Evolutionary conservation across 2,329 filamentous ascomycete species (phyloP).

Genomic region (Diplodia scrobiculata): DNA sequence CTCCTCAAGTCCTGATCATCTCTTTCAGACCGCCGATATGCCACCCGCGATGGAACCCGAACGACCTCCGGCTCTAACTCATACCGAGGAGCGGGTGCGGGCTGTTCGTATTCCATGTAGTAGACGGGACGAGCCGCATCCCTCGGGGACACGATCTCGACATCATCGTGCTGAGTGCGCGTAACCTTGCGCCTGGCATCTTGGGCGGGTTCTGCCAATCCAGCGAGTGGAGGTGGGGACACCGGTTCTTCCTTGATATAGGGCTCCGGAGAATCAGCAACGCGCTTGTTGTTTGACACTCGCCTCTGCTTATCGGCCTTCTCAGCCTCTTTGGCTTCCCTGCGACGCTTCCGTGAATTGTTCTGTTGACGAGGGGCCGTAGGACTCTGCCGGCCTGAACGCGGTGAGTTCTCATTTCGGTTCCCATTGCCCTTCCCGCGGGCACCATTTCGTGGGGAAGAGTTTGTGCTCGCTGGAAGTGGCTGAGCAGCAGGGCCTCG

Average conservation of each 20-base stretch:
- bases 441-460: conserved; percentile 29
- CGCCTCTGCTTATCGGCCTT: conserved; percentile 44
- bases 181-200: conserved; percentile 45
- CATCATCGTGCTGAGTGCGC: conserved; percentile 42
- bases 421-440: conserved; percentile 26
- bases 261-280: conserved; percentile 43
- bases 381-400: conserved; percentile 50
- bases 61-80: conserved; percentile 41
- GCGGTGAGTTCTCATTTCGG: conserved; percentile 30
- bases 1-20: conserved; percentile 53
- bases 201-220: conserved; percentile 41
- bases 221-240: conserved; percentile 60
- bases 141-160: conserved; percentile 46
- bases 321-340: conserved; percentile 46
- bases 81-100: conserved; percentile 37
- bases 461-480: conserved; percentile 20
- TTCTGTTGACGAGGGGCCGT: conserved; percentile 47
- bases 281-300: conserved; percentile 34
- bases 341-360: conserved; percentile 56
- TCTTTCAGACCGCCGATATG: conserved; percentile 44
- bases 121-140: conserved; percentile 52
- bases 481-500: conserved; percentile 52
- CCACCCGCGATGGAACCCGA: conserved; percentile 44
- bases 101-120: conserved; percentile 44
- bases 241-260: conserved; percentile 65